Conservation (phyloP, 176 grass and related monocot species). For the Aegilops sharonensis region DNA sequence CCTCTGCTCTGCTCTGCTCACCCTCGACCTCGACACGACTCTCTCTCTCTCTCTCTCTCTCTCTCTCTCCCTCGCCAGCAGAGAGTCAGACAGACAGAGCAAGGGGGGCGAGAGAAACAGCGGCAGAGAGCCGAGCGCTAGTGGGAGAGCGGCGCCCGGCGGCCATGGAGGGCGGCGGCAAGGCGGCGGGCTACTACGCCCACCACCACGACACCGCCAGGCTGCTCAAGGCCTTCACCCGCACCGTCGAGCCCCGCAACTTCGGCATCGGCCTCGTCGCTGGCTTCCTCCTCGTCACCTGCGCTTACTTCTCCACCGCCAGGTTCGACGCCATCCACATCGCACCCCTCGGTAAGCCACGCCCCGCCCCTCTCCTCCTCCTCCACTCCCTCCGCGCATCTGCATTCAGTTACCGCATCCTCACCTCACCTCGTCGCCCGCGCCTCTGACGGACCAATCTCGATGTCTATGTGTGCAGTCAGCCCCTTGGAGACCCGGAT, state of each 20-base stretch:
- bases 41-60: not conserved
- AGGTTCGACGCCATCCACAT: conserved; percentile 64
- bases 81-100: too few relatives aligned
- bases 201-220: conserved; percentile 29
- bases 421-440: not conserved
- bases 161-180: conserved; percentile 45
- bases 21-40: not conserved
- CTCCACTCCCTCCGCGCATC: not conserved
- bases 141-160: not conserved
- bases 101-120: not conserved
- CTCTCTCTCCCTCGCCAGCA: not conserved
- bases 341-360: conserved; percentile 21
- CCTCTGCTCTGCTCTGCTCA: not conserved
- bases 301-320: conserved; percentile 67
- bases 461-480: not conserved
- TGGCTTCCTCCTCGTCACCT: conserved; percentile 61
- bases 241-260: conserved; percentile 47
- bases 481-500: conserved; percentile 24
- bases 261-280: conserved; percentile 55
- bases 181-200: conserved; percentile 16
- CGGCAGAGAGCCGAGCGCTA: too few relatives aligned
- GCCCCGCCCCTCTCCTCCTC: not conserved
- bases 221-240: conserved; percentile 53
- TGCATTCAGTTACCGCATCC: not conserved
- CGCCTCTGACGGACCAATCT: not conserved